Percentiles rank a stretch among this genome's conserved stretches.
Evolutionary conservation across 805 yeast genomes (phyloP).

Genomic region (Nakazawaea anatomiae): DNA sequence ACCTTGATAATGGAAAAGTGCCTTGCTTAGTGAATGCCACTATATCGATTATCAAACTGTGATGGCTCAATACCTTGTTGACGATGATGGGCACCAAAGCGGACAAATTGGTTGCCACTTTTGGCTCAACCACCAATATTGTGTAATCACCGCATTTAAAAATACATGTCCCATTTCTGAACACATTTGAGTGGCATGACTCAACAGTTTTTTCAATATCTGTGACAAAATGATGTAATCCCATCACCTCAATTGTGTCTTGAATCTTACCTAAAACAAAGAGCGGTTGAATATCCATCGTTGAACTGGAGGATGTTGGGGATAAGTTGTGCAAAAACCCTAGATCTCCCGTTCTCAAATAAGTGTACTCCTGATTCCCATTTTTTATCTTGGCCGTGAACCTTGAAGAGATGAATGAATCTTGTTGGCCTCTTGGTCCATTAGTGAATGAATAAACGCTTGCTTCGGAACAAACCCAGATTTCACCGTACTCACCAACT

Average conservation of each 20-base stretch:
- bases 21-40: constrained; percentile 70
- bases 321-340: constrained; percentile 80
- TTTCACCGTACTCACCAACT: constrained; percentile 93
- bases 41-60: constrained; percentile 77
- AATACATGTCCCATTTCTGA: constrained; percentile 45
- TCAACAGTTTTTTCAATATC: constrained; percentile 76
- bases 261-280: constrained; percentile 81
- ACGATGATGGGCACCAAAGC: constrained; percentile 81
- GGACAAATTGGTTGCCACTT: constrained; percentile 48
- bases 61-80: constrained; percentile 70
- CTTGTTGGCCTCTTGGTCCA: constrained; percentile 30
- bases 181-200: constrained; percentile 37
- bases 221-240: constrained; percentile 82
- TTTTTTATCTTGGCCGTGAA: constrained; percentile 59
- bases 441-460: constrained; percentile 58
- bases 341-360: constrained; percentile 86
- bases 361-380: constrained; percentile 57
- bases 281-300: constrained; percentile 60
- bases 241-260: constrained; percentile 86
- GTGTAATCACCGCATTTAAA: constrained; percentile 80
- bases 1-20: constrained; percentile 60
- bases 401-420: constrained; percentile 46
- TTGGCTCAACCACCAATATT: constrained; percentile 64
- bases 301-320: constrained; percentile 22
- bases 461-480: constrained; percentile 92